phyloP scores from a whole-genome alignment of 2,329 filamentous ascomycete genomes.

The Xylaria sp. region DNA sequence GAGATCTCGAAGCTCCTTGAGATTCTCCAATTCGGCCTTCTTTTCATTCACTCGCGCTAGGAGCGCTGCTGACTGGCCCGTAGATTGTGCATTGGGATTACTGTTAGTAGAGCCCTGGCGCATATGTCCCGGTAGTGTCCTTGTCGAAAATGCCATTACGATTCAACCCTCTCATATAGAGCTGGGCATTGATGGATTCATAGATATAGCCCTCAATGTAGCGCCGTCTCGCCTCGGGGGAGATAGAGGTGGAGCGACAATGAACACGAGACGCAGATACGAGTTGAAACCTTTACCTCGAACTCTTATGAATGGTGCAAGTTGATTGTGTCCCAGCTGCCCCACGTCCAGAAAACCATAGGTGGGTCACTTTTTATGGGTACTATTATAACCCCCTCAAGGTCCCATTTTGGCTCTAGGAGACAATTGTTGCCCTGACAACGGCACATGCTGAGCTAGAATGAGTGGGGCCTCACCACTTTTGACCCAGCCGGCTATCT shows the following conservation, averaged over 20 bases:
- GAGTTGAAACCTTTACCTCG: background rate
- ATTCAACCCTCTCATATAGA: conserved; percentile 9
- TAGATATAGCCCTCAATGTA: background rate
- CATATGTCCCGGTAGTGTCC: conserved; percentile 72
- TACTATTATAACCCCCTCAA: background rate
- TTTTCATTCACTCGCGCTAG: conserved; percentile 85
- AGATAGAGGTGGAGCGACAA: background rate
- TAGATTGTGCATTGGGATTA: conserved; percentile 55
- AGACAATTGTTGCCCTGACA: conserved; percentile 36
- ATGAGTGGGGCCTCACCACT: conserved; percentile 31
- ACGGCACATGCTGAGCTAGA: conserved; percentile 25
- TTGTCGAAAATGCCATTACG: conserved; percentile 67
- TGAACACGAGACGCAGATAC: background rate
- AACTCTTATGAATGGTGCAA: conserved; percentile 3
- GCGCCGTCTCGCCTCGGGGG: background rate
- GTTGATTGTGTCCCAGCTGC: conserved; percentile 5
- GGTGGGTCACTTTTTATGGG: conserved; percentile 16
- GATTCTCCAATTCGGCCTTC: conserved; percentile 81
- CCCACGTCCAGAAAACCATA: conserved; percentile 19
- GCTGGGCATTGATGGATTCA: background rate
- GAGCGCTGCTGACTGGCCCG: conserved; percentile 75
- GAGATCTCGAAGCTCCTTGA: conserved; percentile 81
- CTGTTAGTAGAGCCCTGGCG: conserved; percentile 68
- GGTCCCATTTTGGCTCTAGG: background rate
- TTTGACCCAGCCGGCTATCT: conserved; percentile 22